phyloP scores from a whole-genome alignment of 768 basidiomycete species.

The Hydnum rufescens region DNA sequence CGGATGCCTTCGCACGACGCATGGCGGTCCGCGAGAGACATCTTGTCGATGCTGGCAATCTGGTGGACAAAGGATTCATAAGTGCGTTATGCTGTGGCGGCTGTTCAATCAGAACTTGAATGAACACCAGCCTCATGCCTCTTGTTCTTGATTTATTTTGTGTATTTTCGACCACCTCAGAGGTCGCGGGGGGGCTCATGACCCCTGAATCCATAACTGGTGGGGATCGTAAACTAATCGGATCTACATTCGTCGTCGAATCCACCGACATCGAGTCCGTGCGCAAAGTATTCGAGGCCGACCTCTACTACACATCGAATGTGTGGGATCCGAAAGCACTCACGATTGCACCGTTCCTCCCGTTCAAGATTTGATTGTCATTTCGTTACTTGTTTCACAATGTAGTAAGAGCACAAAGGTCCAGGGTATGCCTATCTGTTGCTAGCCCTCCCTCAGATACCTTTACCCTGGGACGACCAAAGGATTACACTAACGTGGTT shows the following conservation, averaged over 20 bases:
- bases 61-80: conserved; percentile 4
- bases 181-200: conserved; percentile 36
- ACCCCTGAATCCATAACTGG: conserved; percentile 32
- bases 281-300: conserved; percentile 22
- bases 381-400: too few relatives aligned
- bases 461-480: neutral
- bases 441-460: neutral
- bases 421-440: neutral
- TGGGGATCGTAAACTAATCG: conserved; percentile 36
- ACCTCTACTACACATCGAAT: conserved; percentile 24
- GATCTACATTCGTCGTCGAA: conserved; percentile 36
- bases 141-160: neutral
- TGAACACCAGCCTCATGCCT: neutral
- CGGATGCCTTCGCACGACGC: conserved; percentile 35
- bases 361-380: too few relatives aligned
- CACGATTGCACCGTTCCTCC: too few relatives aligned
- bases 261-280: conserved; percentile 31
- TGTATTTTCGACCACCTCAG: conserved; percentile 18
- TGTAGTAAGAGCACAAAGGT: neutral
- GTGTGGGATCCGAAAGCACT: conserved; percentile 30
- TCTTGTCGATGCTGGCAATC: conserved; percentile 13
- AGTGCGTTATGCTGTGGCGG: conserved; percentile 7
- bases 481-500: neutral
- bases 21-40: conserved; percentile 36
- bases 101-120: neutral